Conservation (phyloP, 768 basidiomycete genomes). For the Terana coerulea region DNA sequence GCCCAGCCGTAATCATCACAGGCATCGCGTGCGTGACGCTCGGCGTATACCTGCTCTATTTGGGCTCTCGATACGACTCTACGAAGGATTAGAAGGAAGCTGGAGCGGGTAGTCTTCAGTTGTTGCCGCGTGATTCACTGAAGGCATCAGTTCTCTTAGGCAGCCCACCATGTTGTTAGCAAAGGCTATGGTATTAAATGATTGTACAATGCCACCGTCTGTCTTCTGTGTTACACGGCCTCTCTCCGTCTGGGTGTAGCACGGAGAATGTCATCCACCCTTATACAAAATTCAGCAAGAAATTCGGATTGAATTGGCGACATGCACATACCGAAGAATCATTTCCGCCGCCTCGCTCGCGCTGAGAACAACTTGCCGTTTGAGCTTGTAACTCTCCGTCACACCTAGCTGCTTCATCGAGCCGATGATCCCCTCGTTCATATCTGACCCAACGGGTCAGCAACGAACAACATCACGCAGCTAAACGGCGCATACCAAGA, state of each 20-base stretch:
- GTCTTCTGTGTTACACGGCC: constrained; percentile 15
- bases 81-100: no score
- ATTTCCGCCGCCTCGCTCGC: constrained; percentile 98
- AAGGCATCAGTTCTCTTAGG: no score
- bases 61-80: no score
- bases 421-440: constrained; percentile 80
- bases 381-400: constrained; percentile 97
- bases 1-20: no score
- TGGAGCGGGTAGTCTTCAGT: no score
- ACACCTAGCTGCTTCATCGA: constrained; percentile 88
- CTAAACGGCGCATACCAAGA: constrained; percentile 54
- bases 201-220: no score
- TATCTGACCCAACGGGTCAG: constrained; percentile 50
- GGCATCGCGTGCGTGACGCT: no score
- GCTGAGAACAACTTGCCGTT: constrained; percentile 90
- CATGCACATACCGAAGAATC: constrained; percentile 79
- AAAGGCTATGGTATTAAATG: no score
- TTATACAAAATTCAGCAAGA: background rate
- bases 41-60: no score
- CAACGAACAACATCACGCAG: background rate
- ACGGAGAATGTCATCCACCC: constrained; percentile 17
- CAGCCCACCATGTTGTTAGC: no score
- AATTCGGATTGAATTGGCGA: background rate
- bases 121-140: no score
- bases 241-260: constrained; percentile 15